Conservation (phyloP, 176 grass and related monocot genomes). For the Musa itinerans region DNA sequence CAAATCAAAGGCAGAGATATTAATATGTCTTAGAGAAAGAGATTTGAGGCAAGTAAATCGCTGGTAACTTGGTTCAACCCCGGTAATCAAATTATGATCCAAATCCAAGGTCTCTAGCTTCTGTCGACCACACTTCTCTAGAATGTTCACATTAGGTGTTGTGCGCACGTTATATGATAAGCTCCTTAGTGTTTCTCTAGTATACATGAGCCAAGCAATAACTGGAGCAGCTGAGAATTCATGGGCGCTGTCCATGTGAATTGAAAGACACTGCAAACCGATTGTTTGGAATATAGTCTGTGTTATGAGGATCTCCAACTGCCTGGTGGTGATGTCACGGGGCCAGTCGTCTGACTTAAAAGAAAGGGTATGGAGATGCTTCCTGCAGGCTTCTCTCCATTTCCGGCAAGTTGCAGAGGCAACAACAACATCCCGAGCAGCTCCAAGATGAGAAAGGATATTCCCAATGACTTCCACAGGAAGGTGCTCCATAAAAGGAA, state of each 20-base stretch:
- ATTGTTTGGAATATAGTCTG: conserved; percentile 91
- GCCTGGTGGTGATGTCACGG: conserved; percentile 59
- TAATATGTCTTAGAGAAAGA: conserved; percentile 73
- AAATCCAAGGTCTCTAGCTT: conserved; percentile 80
- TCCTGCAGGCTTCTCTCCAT: conserved; percentile 68
- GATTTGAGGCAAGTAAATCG: conserved; percentile 88
- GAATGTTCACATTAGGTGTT: conserved; percentile 70
- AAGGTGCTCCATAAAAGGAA: conserved; percentile 54
- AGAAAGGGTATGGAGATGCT: conserved; percentile 64
- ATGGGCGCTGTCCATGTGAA: conserved; percentile 65
- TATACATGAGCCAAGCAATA: conserved; percentile 90
- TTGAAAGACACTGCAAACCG: conserved; percentile 68
- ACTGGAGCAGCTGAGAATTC: conserved; percentile 85
- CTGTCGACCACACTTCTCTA: conserved; percentile 77
- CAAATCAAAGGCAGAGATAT: conserved; percentile 85
- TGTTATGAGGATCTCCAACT: conserved; percentile 88
- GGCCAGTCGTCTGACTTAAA: conserved; percentile 81
- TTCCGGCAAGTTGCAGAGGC: conserved; percentile 71
- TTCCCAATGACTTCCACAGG: conserved; percentile 89
- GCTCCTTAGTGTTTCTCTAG: conserved; percentile 62
- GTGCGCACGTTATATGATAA: conserved; percentile 82
- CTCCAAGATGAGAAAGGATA: conserved; percentile 67
- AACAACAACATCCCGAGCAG: conserved; percentile 62
- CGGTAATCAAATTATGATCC: conserved; percentile 71
- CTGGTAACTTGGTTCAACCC: conserved; percentile 90